phyloP scores from a whole-genome alignment of 1,284 basidiomycete genomes.

The Ustilago cynodontis region DNA sequence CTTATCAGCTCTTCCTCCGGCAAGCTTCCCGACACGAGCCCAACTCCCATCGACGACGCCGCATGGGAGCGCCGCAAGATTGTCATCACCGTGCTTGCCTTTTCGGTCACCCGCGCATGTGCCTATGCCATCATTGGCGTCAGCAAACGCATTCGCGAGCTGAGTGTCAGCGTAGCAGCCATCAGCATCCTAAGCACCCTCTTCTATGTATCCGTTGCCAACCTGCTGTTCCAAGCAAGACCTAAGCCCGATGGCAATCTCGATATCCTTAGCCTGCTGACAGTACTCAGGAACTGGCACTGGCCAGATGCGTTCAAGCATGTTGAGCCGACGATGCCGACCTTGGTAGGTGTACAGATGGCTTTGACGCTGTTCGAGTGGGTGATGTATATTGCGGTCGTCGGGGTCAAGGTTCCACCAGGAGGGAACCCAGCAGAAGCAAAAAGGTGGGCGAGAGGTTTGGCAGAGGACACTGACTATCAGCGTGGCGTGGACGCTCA shows the following conservation, averaged over 20 bases:
- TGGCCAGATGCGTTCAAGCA: constrained; percentile 36
- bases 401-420: constrained; percentile 53
- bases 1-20: constrained; percentile 8
- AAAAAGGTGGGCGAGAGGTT: constrained; percentile 38
- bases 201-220: constrained; percentile 53
- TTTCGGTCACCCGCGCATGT: constrained; percentile 32
- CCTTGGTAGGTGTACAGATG: constrained; percentile 38
- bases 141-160: constrained; percentile 42
- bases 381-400: constrained; percentile 52
- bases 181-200: constrained; percentile 52
- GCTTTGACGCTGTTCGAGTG: constrained; percentile 51
- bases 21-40: neutral
- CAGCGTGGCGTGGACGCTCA: constrained; percentile 40
- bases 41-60: constrained; percentile 7
- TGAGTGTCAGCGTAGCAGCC: constrained; percentile 51
- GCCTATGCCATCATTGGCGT: constrained; percentile 46
- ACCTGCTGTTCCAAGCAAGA: constrained; percentile 52
- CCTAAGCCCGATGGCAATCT: constrained; percentile 17
- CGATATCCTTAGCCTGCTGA: neutral
- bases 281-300: constrained; percentile 19
- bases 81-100: constrained; percentile 33
- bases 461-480: constrained; percentile 34
- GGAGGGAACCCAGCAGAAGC: constrained; percentile 45
- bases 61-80: constrained; percentile 39
- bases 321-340: constrained; percentile 40